Percentiles rank a stretch among this genome's conserved stretches.
Evolutionary conservation across 140 eudicot genomes (phyloP).

Genomic region (Oenanthe javanica): DNA sequence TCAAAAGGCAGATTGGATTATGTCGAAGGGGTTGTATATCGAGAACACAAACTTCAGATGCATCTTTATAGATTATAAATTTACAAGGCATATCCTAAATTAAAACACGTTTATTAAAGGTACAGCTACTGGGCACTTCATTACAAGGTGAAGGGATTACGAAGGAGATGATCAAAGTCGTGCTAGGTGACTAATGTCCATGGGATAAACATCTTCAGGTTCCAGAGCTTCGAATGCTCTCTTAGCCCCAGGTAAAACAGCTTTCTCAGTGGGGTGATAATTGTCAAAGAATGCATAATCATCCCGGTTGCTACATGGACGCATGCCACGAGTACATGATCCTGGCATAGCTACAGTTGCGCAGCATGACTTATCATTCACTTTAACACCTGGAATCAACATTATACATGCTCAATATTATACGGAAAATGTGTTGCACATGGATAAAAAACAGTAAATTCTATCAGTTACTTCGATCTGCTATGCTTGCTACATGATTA

Average conservation of each 20-base stretch:
- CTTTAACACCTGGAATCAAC: constrained; percentile 18
- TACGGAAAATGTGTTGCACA: background rate
- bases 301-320: constrained; percentile 23
- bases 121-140: background rate
- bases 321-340: constrained; percentile 17
- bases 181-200: constrained; percentile 40
- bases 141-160: background rate
- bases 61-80: background rate
- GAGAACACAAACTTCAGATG: background rate
- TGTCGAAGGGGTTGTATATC: background rate
- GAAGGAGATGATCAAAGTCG: constrained; percentile 16
- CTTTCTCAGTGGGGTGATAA: constrained; percentile 24
- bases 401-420: background rate
- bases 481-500: background rate
- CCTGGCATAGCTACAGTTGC: constrained; percentile 17
- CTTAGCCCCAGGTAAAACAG: constrained; percentile 16
- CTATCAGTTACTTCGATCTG: background rate
- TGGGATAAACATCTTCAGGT: constrained; percentile 43
- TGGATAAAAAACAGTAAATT: too few species aligned
- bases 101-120: background rate
- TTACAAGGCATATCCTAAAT: background rate
- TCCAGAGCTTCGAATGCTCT: constrained; percentile 32
- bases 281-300: constrained; percentile 30
- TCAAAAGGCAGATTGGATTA: background rate
- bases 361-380: constrained; percentile 24